Conservation (phyloP, 129 eudicot genomes). For the Chrysanthemum seticuspe region DNA sequence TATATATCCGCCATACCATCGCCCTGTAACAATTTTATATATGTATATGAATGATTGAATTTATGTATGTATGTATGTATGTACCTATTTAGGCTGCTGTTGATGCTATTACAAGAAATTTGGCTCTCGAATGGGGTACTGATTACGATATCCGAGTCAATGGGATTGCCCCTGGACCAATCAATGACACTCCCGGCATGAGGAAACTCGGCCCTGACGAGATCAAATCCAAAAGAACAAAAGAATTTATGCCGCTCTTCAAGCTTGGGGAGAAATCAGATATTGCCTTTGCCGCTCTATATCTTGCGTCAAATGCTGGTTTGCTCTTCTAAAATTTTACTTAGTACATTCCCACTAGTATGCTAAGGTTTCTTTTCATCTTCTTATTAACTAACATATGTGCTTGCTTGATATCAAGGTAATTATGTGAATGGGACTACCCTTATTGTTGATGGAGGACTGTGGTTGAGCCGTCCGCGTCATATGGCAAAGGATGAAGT, state of each 20-base stretch:
- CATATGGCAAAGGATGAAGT: conserved; percentile 79
- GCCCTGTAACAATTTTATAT: no score
- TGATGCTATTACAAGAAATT: conserved; percentile 83
- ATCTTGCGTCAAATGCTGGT: conserved; percentile 93
- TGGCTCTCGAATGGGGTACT: conserved; percentile 97
- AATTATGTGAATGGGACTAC: conserved; percentile 80
- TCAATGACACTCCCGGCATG: conserved; percentile 79
- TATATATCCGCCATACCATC: no score
- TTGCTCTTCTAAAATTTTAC: conserved; percentile 14
- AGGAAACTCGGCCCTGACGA: conserved; percentile 83
- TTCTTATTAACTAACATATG: not conserved
- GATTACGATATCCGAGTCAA: conserved; percentile 94
- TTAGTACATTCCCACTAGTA: not conserved
- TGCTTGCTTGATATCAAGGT: conserved; percentile 40
- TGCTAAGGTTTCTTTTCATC: not conserved
- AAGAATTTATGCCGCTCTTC: conserved; percentile 54
- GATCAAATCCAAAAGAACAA: conserved; percentile 36
- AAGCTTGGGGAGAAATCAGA: conserved; percentile 97
- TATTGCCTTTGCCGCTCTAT: conserved; percentile 89
- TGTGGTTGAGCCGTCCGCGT: conserved; percentile 85
- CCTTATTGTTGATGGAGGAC: conserved; percentile 79
- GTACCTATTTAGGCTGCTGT: conserved; percentile 62
- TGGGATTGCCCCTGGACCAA: conserved; percentile 98
- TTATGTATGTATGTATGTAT: not conserved
- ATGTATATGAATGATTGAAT: not conserved